phyloP scores from a whole-genome alignment of 108 stramenopile species.

The Nitzschia sp. region DNA sequence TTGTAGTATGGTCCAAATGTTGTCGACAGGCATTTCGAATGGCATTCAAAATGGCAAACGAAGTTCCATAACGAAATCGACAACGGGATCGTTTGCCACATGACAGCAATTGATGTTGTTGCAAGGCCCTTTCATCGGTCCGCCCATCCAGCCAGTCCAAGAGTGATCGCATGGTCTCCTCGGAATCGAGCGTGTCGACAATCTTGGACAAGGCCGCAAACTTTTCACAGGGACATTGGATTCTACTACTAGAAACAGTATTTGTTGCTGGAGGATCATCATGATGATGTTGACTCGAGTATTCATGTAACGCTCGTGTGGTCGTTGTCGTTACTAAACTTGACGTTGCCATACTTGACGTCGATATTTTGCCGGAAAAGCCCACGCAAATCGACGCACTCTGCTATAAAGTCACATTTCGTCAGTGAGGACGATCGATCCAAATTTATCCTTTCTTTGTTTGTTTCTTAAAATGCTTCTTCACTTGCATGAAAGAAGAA shows the following conservation, averaged over 20 bases:
- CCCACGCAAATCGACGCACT: too few species aligned
- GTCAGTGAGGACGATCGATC: too few species aligned
- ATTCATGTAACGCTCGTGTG: too few species aligned
- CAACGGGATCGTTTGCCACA: slow-evolving; percentile 41
- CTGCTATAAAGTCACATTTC: too few species aligned
- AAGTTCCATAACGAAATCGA: slow-evolving; percentile 46
- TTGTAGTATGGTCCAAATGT: slow-evolving; percentile 33
- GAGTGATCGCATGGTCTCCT: slow-evolving; percentile 13
- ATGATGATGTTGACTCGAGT: too few species aligned
- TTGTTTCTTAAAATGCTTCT: too few species aligned
- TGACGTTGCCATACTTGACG: too few species aligned
- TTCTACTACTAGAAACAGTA: background rate
- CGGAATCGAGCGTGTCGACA: slow-evolving; percentile 16
- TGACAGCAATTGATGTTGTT: slow-evolving; percentile 16
- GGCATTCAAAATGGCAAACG: slow-evolving; percentile 70
- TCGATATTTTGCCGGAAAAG: too few species aligned
- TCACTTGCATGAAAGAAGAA: too few species aligned
- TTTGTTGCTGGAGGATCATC: too few species aligned
- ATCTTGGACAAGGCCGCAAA: slow-evolving; percentile 38
- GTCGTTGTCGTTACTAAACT: too few species aligned
- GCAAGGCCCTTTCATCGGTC: slow-evolving; percentile 23
- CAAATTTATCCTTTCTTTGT: too few species aligned
- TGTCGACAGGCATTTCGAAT: slow-evolving; percentile 78
- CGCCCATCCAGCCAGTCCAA: slow-evolving; percentile 36
- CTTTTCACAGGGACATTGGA: slow-evolving; percentile 34